Conservation (phyloP, 1,284 basidiomycete genomes). For the Meira nashicola region DNA sequence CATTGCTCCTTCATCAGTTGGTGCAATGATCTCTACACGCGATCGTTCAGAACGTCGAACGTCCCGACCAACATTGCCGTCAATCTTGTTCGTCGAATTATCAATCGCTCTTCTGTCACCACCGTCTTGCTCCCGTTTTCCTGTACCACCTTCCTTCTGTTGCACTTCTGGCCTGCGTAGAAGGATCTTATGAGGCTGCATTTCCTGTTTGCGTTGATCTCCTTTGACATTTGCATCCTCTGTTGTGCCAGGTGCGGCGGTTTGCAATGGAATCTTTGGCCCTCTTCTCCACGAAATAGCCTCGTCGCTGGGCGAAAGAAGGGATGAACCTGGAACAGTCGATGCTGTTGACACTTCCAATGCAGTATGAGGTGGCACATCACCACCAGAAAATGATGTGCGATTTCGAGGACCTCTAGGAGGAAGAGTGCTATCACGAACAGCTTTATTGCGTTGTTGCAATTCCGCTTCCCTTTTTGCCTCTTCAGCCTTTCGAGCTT, state of each 20-base stretch:
- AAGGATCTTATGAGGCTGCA: not conserved
- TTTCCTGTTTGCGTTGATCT: too few species aligned
- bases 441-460: slow-evolving; percentile 3
- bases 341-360: too few species aligned
- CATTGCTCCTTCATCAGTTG: slow-evolving; percentile 6
- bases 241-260: not conserved
- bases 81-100: too few species aligned
- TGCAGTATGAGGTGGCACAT: not conserved
- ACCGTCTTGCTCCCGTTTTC: too few species aligned
- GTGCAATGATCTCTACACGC: slow-evolving; percentile 12
- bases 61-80: not conserved
- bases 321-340: not conserved
- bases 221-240: too few species aligned
- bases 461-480: slow-evolving; percentile 1
- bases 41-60: not conserved
- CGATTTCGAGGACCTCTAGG: not conserved
- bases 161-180: not conserved
- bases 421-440: not conserved
- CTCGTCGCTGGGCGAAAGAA: slow-evolving; percentile 15
- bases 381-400: not conserved
- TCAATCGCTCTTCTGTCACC: too few species aligned
- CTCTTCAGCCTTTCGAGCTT: slow-evolving; percentile 3
- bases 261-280: not conserved
- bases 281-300: slow-evolving; percentile 18
- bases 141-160: not conserved